Evolutionary conservation across 257 asterid genomes (phyloP), one percentile per base, ranked within the genome.

Genomic region (Salvia miltiorrhiza): DNA sequence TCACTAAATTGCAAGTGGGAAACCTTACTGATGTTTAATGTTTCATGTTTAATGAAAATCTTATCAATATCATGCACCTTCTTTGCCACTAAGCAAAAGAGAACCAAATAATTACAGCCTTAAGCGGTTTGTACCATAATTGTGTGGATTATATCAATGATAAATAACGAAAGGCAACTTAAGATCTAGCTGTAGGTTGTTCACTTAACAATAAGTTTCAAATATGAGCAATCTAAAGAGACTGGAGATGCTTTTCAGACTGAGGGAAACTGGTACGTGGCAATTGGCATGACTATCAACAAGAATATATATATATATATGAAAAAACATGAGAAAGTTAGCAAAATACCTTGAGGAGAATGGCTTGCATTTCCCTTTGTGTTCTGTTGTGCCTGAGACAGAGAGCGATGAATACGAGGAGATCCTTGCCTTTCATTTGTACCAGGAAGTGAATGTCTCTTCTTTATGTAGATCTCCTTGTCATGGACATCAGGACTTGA

Each of bases 401-500:
- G 68, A 37, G 97, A 80, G 44, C 84, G 96, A 76, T 84, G 89
- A 61, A 89, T 80, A 69, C 82, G 84, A 72, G 98, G 96, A 53
- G 99, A 94, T 58, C 87, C 97, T 64, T 94, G 98, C 79, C 95
- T 82, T 24, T 88, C 93, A 75, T 74, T 81, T 21, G 80, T 64
- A 53, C 87, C 93, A 54, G 98, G 94, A 61, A 91, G 62, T 14
- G 98, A 94, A 32, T 85, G 98, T 41, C 98, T 86, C 87, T 91
- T 94, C 78, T 83, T 92, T 39, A 85, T 56, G 75, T 69, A 72
- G 33, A 67, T 60, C 45, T 94, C 98, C 82, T 89, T 94, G 67
- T 84, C 95, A 26, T 79, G 85, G 79, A 84, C 82, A 69, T 94
- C 99, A 11, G 99, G 99, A 77, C 98, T 94, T 44, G 97, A 92